These are phyloP conservation scores for Ceratobasidium sp. DNA, from an alignment of 1,284 basidiomycete genomes.

Conservation along the genomic window DNA sequence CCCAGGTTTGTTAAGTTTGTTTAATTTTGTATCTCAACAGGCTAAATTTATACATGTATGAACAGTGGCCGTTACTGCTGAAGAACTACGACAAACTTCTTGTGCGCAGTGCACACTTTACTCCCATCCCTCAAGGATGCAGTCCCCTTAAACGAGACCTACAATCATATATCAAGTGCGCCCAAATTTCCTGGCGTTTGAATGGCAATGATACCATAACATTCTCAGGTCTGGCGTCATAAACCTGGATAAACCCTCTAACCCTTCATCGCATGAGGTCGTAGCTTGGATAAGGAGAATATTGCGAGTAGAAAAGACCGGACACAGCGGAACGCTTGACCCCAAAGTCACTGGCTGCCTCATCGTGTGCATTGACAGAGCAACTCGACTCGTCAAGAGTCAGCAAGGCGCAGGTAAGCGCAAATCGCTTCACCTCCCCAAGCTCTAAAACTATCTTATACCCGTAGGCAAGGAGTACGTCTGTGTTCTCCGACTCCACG, in stretches of 20 bases:
- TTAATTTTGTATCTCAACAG: not conserved
- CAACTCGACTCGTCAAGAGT: conserved; percentile 99
- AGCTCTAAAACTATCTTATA: too few species aligned
- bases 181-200: conserved; percentile 23
- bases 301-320: conserved; percentile 96
- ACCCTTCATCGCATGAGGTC: conserved; percentile 99
- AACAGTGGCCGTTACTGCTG: conserved; percentile 93
- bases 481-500: conserved; percentile 93
- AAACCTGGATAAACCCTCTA: conserved; percentile 99
- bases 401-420: conserved; percentile 91
- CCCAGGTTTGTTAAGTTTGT: conserved; percentile 56
- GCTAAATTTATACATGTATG: not conserved
- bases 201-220: conserved; percentile 7
- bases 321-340: conserved; percentile 97
- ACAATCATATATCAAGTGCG: conserved; percentile 87
- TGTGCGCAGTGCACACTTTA: conserved; percentile 96
- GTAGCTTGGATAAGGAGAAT: conserved; percentile 99
- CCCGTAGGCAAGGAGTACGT: conserved; percentile 94
- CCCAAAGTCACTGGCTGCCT: conserved; percentile 99
- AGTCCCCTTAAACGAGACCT: conserved; percentile 96
- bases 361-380: conserved; percentile 99
- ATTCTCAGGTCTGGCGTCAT: conserved; percentile 89
- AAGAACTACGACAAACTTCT: conserved; percentile 99
- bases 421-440: conserved; percentile 6
- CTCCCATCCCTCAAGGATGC: conserved; percentile 92